Evolutionary conservation across 1,284 basidiomycete genomes (phyloP), one percentile per base, ranked within the genome.

Genomic region (Ceratobasidium sp.): DNA sequence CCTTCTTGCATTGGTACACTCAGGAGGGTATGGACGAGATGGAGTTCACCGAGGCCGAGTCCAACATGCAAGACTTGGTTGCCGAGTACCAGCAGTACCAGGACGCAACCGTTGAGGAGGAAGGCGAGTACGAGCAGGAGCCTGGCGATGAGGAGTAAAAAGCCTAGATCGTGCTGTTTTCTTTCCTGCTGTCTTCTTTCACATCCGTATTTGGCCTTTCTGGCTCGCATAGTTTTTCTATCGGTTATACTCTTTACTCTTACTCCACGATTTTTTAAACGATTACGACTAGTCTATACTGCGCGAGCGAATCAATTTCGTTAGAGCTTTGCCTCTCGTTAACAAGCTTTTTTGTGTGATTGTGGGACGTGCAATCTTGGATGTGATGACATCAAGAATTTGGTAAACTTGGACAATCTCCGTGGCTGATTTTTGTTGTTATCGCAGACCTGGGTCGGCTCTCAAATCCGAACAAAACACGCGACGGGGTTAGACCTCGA

Each of bases 1-100:
- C 96, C 52, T 98, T 98, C 91, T 90, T 98, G 88, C 96, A 98
- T 84, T 98, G 96, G 93, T 97, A 97, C 85, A 97, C 94, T 55
- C 94, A 96, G 80, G 95, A 97, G 86, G 96, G 96, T 82, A 97
- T 97, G 96, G 96, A 97, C 83, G 96, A 98, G 88, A 95, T 98
- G 91, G 95, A 95, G 87, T 94, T 94, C 87, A 96, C 94, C 76
- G 95, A 97, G 83, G 94, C 94, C 73, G 94, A 97, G 84, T 94
- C 92, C 76, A 97, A 97, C 88, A 94, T 97, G 92, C 93, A 95
- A 81, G 94, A 96, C 85, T 85, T 96, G 72, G 92, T 95, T 75
- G 93, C 93, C 71, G 93, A 96, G 83, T 96, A 97, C 84, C 93
- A 95, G 82, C 95, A 97, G 84, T 97, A 97, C 87, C 94, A 97